Conservation (phyloP, 805 yeast genomes). For the Barnettozyma californica region DNA sequence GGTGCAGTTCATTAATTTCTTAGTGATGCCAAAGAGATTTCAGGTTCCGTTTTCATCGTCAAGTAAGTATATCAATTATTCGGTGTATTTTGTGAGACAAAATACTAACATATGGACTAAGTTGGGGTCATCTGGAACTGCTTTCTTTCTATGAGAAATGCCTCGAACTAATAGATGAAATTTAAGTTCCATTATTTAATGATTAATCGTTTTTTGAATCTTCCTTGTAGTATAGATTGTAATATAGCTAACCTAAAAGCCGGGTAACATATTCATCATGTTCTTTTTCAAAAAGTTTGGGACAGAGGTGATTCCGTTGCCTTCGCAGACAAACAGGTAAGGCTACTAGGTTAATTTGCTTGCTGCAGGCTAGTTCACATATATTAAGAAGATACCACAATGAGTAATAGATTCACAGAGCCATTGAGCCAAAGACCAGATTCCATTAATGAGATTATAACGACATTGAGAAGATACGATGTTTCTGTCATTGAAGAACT, state of each 20-base stretch:
- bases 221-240: neutral
- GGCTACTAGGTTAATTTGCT: neutral
- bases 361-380: neutral
- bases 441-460: constrained; percentile 34
- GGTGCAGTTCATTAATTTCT: constrained; percentile 71
- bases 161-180: constrained; percentile 29
- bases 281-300: neutral
- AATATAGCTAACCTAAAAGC: neutral
- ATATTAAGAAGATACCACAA: neutral
- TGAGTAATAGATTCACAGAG: constrained; percentile 30
- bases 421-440: constrained; percentile 36
- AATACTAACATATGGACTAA: constrained; percentile 10
- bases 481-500: constrained; percentile 36
- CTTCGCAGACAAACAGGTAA: neutral
- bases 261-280: neutral
- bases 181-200: neutral
- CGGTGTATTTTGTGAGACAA: neutral
- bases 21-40: constrained; percentile 59
- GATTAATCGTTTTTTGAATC: neutral
- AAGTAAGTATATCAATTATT: constrained; percentile 35
- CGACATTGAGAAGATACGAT: constrained; percentile 40
- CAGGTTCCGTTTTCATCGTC: constrained; percentile 93
- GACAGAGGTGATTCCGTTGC: neutral
- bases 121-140: constrained; percentile 94
- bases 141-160: constrained; percentile 76